These are phyloP conservation scores for Sporothrix luriei DNA, from an alignment of 2,329 filamentous ascomycete species.

Conservation along the genomic window DNA sequence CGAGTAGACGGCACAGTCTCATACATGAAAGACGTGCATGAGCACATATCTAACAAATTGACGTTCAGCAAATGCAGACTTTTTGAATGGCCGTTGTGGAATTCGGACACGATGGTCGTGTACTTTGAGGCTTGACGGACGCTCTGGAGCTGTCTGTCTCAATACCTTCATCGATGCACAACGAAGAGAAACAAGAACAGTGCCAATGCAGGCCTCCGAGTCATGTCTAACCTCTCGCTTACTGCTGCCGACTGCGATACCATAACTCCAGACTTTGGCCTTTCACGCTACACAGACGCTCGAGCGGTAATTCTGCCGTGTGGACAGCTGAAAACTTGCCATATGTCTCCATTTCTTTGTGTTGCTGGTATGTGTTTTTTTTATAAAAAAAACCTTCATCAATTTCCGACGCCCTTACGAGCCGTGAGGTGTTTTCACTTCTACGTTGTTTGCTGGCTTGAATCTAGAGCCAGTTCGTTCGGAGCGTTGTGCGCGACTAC, in stretches of 20 bases:
- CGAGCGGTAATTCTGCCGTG: background rate
- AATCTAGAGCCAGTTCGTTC: background rate
- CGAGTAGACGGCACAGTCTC: background rate
- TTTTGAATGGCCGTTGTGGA: background rate
- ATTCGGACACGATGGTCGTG: background rate
- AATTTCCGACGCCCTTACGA: background rate
- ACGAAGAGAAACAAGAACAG: background rate
- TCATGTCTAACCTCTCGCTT: slow-evolving; percentile 20
- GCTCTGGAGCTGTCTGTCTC: slow-evolving; percentile 1
- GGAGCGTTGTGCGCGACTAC: background rate
- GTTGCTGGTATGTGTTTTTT: slow-evolving; percentile 14
- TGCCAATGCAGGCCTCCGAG: background rate
- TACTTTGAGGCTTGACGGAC: background rate
- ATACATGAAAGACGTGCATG: background rate
- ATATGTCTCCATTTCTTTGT: background rate
- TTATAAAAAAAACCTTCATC: background rate
- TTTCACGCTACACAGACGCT: background rate
- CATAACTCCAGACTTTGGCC: background rate
- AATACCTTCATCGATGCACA: background rate
- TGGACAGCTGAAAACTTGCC: background rate
- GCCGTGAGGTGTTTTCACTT: background rate
- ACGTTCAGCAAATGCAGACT: background rate
- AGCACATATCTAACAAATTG: background rate
- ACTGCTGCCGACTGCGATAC: background rate
- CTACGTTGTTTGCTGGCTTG: background rate